Percentiles rank a stretch among this genome's conserved stretches.
Evolutionary conservation across 768 basidiomycete species (phyloP).

Genomic region (Hygrocybe punicea): DNA sequence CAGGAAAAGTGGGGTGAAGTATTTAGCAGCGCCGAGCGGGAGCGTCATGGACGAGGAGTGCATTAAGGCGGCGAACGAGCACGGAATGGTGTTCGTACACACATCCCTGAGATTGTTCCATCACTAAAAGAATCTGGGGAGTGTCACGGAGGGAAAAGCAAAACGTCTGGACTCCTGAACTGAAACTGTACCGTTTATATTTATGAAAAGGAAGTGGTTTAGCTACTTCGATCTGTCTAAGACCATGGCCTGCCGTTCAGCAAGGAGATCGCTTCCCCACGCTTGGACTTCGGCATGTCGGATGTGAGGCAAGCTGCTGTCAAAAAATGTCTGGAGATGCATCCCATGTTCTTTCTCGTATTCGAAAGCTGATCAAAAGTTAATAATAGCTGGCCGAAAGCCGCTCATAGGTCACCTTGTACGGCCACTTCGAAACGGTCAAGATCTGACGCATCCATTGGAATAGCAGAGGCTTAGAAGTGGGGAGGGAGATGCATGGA

Average conservation of each 20-base stretch:
- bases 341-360: slow-evolving; percentile 58
- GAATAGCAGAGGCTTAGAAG: background rate
- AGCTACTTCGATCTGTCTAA: background rate
- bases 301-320: slow-evolving; percentile 71
- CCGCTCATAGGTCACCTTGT: slow-evolving; percentile 51
- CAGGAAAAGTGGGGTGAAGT: slow-evolving; percentile 85
- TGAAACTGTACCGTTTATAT: background rate
- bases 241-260: slow-evolving; percentile 41
- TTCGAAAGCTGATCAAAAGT: slow-evolving; percentile 52
- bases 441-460: slow-evolving; percentile 52
- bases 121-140: slow-evolving; percentile 46
- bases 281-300: slow-evolving; percentile 66
- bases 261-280: slow-evolving; percentile 62
- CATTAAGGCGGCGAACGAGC: slow-evolving; percentile 94
- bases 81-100: slow-evolving; percentile 86
- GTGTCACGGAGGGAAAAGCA: background rate
- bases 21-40: slow-evolving; percentile 88
- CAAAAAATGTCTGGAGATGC: slow-evolving; percentile 72
- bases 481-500: background rate
- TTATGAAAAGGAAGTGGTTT: background rate
- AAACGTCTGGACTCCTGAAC: background rate
- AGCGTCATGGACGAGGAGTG: slow-evolving; percentile 98
- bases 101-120: slow-evolving; percentile 88
- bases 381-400: background rate
- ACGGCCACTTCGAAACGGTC: slow-evolving; percentile 86